Conservation (phyloP, 2,329 filamentous ascomycete species). For the Elsinoe batatas region DNA sequence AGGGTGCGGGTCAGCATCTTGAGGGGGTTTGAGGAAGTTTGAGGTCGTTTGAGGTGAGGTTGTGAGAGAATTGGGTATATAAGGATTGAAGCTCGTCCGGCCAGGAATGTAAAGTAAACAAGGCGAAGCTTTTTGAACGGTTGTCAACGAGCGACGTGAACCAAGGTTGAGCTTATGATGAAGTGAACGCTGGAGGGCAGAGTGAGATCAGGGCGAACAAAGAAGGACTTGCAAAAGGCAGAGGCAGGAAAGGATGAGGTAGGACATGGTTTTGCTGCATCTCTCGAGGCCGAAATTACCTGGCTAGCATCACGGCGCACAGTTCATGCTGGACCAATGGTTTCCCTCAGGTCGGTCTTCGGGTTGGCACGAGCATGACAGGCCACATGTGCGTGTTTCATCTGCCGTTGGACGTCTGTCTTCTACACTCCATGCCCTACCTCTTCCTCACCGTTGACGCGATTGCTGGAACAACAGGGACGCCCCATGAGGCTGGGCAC, state of each 20-base stretch:
- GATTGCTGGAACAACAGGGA: background rate
- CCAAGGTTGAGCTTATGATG: background rate
- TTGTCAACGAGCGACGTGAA: slow-evolving; percentile 1
- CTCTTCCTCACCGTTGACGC: background rate
- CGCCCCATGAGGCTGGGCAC: background rate
- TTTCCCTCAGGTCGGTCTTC: background rate
- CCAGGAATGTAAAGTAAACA: background rate
- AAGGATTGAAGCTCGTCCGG: background rate
- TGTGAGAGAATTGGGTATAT: background rate
- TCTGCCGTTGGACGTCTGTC: background rate
- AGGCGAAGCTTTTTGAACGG: background rate
- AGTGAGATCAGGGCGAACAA: background rate
- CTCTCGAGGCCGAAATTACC: background rate
- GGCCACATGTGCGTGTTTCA: slow-evolving; percentile 8
- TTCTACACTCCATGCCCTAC: background rate
- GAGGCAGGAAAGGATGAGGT: background rate
- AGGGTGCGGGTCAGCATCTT: background rate
- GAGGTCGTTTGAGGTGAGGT: too few species aligned
- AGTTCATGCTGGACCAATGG: background rate
- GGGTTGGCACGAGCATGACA: slow-evolving; percentile 5
- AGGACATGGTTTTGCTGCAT: background rate
- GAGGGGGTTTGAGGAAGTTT: background rate
- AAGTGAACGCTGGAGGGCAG: background rate
- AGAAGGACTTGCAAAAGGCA: background rate
- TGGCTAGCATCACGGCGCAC: background rate